phyloP scores from a whole-genome alignment of 768 basidiomycete genomes.

The Rhizopogon sp. region DNA sequence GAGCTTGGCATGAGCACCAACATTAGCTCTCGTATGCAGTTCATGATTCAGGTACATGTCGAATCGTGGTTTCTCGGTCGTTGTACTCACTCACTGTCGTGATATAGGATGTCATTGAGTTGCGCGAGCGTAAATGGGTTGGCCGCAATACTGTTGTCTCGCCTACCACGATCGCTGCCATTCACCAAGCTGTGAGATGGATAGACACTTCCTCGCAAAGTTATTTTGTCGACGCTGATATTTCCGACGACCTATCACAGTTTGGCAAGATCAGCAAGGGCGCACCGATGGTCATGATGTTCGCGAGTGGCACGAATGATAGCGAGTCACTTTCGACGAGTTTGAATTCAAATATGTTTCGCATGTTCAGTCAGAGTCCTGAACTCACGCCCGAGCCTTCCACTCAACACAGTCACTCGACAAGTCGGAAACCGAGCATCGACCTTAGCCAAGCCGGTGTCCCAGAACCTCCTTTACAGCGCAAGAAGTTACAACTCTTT shows the following conservation, averaged over 20 bases:
- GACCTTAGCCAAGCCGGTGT: no score
- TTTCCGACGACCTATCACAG: no score
- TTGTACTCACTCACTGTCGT: background rate
- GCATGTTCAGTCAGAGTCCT: constrained; percentile 64
- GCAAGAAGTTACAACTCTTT: constrained; percentile 67
- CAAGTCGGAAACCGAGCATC: constrained; percentile 8
- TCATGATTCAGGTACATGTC: constrained; percentile 83
- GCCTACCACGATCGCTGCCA: constrained; percentile 43
- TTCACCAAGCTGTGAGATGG: constrained; percentile 73
- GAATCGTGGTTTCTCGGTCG: background rate
- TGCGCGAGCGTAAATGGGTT: constrained; percentile 81
- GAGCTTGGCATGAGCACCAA: constrained; percentile 70
- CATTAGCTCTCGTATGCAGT: constrained; percentile 84
- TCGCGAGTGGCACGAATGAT: constrained; percentile 36
- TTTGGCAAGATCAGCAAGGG: constrained; percentile 21
- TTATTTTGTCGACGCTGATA: no score
- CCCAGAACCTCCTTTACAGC: constrained; percentile 30
- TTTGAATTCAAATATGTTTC: constrained; percentile 85
- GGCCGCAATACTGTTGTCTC: constrained; percentile 53
- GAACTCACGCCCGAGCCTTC: constrained; percentile 47
- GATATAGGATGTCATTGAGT: constrained; percentile 81
- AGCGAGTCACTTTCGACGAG: constrained; percentile 67
- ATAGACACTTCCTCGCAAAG: background rate
- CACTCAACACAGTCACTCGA: no score
- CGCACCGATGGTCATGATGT: constrained; percentile 62